Evolutionary conservation across 805 yeast genomes (phyloP).

Genomic region (Zygosaccharomyces lentus): DNA sequence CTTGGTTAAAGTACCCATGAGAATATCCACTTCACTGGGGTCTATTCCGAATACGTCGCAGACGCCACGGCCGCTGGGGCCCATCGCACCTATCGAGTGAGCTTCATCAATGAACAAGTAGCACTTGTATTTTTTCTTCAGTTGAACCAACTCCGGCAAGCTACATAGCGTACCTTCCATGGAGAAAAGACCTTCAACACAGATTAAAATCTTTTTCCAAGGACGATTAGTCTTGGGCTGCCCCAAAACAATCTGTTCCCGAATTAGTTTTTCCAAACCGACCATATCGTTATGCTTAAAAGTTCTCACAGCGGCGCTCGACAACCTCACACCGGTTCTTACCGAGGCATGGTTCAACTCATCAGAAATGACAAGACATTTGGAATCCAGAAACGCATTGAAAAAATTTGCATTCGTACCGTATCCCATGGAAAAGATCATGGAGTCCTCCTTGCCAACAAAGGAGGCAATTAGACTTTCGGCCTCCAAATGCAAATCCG

Average conservation of each 20-base stretch:
- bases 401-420: constrained; percentile 91
- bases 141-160: constrained; percentile 66
- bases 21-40: constrained; percentile 71
- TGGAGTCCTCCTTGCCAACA: constrained; percentile 84
- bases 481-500: constrained; percentile 66
- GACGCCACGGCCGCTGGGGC: constrained; percentile 89
- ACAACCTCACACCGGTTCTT: constrained; percentile 86
- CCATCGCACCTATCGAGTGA: constrained; percentile 98
- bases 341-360: constrained; percentile 94
- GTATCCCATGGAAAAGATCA: constrained; percentile 89
- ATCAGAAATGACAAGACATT: constrained; percentile 89
- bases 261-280: constrained; percentile 65
- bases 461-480: constrained; percentile 78
- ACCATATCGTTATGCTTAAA: constrained; percentile 90
- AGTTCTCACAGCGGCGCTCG: constrained; percentile 90
- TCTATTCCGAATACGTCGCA: constrained; percentile 86
- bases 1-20: constrained; percentile 98
- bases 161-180: constrained; percentile 91
- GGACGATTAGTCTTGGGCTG: constrained; percentile 95
- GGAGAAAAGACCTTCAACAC: constrained; percentile 88
- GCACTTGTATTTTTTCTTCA: constrained; percentile 81
- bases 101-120: constrained; percentile 95
- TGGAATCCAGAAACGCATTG: constrained; percentile 74
- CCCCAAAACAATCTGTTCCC: constrained; percentile 87
- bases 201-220: constrained; percentile 81